Evolutionary conservation across 176 grass and related monocot genomes (phyloP), one percentile per base, ranked within the genome.

Genomic region (Cenchrus fungigraminus): DNA sequence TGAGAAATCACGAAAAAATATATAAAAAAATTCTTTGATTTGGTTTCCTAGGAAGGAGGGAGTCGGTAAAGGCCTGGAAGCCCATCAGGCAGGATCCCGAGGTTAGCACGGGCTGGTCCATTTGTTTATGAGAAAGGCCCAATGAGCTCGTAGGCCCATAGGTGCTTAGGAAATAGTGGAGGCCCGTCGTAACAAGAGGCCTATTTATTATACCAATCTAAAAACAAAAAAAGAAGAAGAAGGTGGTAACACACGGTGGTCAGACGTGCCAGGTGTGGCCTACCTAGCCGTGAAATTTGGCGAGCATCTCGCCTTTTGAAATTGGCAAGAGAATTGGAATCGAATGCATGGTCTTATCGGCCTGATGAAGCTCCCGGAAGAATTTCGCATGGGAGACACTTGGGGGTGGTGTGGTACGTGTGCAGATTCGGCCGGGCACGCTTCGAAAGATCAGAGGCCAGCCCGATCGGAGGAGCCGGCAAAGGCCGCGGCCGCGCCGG

Each of bases 341-440:
- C 80, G 25, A 59, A 76, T 65, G 15, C 50, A 5, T 52, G 50
- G 4, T 49, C 46, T 49, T 53, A 34, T 76, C 76, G 17, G 49
- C 14, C 79, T 31, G 74, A 12, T 58, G 62, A 85, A 82, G 77
- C 54, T 64, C 14, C 75, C 22, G 12, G 87, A 80, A 74, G 76
- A 57, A 88, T 74, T 67, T 22, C 5, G 50, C 15, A 17, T 52
- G 31, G 67, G 5, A 68, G 10, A 25, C 25, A 25, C 25, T 25
- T 25, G 25, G 25, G 25, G 25, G 25, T 25, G 25, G 25, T 25
- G 25, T 29, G 8, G 22, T 61, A 73, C 69, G 81, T 83, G 81
- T 47, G 65, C 60, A 71, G 22, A 65, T 64, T 69, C 73, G 56
- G 19, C 74, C 73, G 56, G 13, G 25, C 74, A 61, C 88, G 37